phyloP scores from a whole-genome alignment of 1,284 basidiomycete genomes.

The Peniophora sp. region DNA sequence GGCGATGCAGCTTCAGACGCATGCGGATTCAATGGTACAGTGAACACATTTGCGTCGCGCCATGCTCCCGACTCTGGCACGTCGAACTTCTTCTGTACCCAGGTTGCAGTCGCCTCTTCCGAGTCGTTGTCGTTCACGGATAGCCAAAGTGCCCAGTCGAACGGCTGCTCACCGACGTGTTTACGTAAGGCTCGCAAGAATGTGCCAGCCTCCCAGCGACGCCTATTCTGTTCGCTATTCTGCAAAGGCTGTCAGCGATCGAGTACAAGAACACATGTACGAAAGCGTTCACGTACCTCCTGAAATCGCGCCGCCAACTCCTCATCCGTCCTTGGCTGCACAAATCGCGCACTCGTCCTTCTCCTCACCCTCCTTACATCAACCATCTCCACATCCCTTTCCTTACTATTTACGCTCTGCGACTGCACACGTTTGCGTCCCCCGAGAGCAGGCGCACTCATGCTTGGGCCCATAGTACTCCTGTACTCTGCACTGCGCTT shows the following conservation, averaged over 20 bases:
- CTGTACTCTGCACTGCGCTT: not conserved
- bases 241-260: conserved; percentile 18
- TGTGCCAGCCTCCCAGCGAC: conserved; percentile 62
- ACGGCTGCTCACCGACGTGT: conserved; percentile 20
- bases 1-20: conserved; percentile 32
- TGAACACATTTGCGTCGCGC: conserved; percentile 49
- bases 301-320: conserved; percentile 55
- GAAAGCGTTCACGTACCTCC: conserved; percentile 38
- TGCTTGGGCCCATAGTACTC: not conserved
- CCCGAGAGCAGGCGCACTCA: not conserved
- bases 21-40: conserved; percentile 30
- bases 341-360: conserved; percentile 40
- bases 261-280: not conserved
- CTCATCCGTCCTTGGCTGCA: conserved; percentile 50
- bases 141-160: conserved; percentile 50
- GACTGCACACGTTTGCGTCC: not conserved
- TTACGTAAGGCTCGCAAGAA: conserved; percentile 44
- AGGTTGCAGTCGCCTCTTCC: conserved; percentile 67
- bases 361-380: conserved; percentile 23
- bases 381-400: not conserved
- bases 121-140: conserved; percentile 60
- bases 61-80: conserved; percentile 55
- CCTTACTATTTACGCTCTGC: not conserved
- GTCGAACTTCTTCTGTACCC: conserved; percentile 67
- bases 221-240: conserved; percentile 63